phyloP scores from a whole-genome alignment of 495 filamentous ascomycete genomes.

The Aspergillus sclerotioniger region DNA sequence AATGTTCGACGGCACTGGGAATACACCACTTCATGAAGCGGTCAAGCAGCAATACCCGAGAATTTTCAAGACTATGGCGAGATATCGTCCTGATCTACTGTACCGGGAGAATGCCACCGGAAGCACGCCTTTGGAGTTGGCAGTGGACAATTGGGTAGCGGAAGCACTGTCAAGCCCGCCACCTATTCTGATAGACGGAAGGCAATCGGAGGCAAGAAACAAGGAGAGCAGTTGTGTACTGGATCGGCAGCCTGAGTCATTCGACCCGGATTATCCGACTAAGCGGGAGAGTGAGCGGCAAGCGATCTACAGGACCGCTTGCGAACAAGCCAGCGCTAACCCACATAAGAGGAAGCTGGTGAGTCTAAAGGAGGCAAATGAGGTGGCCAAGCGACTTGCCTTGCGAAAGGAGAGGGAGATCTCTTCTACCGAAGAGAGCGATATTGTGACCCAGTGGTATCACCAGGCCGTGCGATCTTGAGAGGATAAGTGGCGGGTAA shows the following conservation, averaged over 20 bases:
- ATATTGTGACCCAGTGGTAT: neutral
- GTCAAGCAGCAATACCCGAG: slow-evolving; percentile 37
- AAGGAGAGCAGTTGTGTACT: slow-evolving; percentile 1
- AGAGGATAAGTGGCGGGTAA: neutral
- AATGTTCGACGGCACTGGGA: slow-evolving; percentile 63
- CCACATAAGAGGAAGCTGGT: slow-evolving; percentile 58
- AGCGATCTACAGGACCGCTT: slow-evolving; percentile 27
- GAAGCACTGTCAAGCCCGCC: slow-evolving; percentile 23
- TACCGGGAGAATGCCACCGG: slow-evolving; percentile 70
- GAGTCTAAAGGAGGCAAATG: slow-evolving; percentile 67
- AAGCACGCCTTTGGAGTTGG: slow-evolving; percentile 64
- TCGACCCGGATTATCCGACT: slow-evolving; percentile 17
- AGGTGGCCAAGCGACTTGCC: slow-evolving; percentile 64
- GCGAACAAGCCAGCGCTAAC: slow-evolving; percentile 7
- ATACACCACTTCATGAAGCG: slow-evolving; percentile 61
- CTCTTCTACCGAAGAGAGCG: neutral
- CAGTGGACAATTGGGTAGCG: slow-evolving; percentile 50
- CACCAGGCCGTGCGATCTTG: neutral
- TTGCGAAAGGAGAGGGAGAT: slow-evolving; percentile 19
- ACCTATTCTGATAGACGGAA: neutral
- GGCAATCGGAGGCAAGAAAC: neutral
- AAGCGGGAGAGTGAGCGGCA: slow-evolving; percentile 3
- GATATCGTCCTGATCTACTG: slow-evolving; percentile 55
- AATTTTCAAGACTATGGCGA: slow-evolving; percentile 49
- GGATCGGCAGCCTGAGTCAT: slow-evolving; percentile 15